Base-by-base conservation (phyloP, 768 basidiomycete species). In the Lactarius evosmus region DNA sequence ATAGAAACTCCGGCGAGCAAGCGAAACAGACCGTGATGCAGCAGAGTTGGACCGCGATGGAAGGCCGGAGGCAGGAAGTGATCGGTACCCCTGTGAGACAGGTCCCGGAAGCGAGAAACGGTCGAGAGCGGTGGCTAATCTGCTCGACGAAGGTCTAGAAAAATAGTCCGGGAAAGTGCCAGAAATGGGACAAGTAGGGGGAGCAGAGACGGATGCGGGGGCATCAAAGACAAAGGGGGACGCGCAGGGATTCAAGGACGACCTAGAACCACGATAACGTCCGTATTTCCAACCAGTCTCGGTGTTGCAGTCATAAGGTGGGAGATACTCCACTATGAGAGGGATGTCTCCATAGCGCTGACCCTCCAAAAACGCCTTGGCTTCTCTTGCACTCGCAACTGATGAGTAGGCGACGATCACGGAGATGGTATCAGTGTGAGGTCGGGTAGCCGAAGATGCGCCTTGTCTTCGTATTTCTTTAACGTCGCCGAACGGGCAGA, bases 401-500 rank as follows among this genome's bases (percentile, higher is more conserved):
- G 82, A 78, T 38, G 79, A 73, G 69, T 88, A 90, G 71, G 88
- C 84, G n/a, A 89, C 88, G 29, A 84, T 68, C 58, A 81, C 87
- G 30, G 85, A 81, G 38, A 82, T 77, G 41, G 78, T 80, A 55
- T 77, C 78, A 59, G 74, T 68, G 34, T 74, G 7, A 67, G 34
- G 36, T 76, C 75, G 41, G 71, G 72, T n/a, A 78, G 71, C 16
- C 22, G 22, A 49, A 22, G 64, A 32, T 40, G 72, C 54, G 34
- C 79, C 74, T 14, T 86, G 63, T 44, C 79, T 79, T 66, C 83
- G 82, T 58, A 91, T 79, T 59, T 82, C 82, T 70, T 85, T 84
- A 71, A 89, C 83, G 33, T 78, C 75, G 16, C 89, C 89, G 70
- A 86, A 91, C 27, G 89, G 89, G 72, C 78, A 83, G 63, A 91